Percentiles rank a stretch among this genome's conserved stretches.
These are phyloP conservation scores for Zea luxurians DNA, from an alignment of 176 grass and related monocot species.

Conservation along the genomic window DNA sequence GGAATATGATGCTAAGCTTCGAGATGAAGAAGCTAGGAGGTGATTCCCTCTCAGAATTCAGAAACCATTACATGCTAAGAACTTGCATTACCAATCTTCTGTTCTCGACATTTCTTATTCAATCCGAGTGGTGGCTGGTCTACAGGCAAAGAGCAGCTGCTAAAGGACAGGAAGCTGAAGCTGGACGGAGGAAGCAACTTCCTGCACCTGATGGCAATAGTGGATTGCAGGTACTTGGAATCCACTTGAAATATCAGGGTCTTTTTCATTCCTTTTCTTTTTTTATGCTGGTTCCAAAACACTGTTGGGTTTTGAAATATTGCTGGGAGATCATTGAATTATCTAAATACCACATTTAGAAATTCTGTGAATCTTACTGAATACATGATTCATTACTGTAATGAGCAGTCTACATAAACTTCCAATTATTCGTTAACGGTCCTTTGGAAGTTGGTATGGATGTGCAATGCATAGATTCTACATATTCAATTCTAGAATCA, in stretches of 20 bases:
- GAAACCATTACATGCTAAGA: background rate
- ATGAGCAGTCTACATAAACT: constrained; percentile 15
- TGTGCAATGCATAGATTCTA: background rate
- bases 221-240: constrained; percentile 67
- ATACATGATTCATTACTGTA: background rate
- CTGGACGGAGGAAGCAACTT: constrained; percentile 71
- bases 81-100: constrained; percentile 12
- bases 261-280: constrained; percentile 22
- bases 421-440: background rate
- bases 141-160: constrained; percentile 85
- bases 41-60: constrained; percentile 31
- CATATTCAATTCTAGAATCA: background rate
- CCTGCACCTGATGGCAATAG: constrained; percentile 57
- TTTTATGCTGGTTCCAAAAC: constrained; percentile 11
- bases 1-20: constrained; percentile 94
- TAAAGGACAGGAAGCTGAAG: constrained; percentile 70
- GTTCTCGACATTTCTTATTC: constrained; percentile 14
- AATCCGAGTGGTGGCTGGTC: background rate
- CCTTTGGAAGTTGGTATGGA: background rate
- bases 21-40: constrained; percentile 95
- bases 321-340: constrained; percentile 4
- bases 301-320: constrained; percentile 14
- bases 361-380: constrained; percentile 15
- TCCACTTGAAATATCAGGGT: constrained; percentile 27
- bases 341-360: constrained; percentile 2